Base-by-base conservation (phyloP, 148 eudicot genomes). In the Chenopodium album region DNA sequence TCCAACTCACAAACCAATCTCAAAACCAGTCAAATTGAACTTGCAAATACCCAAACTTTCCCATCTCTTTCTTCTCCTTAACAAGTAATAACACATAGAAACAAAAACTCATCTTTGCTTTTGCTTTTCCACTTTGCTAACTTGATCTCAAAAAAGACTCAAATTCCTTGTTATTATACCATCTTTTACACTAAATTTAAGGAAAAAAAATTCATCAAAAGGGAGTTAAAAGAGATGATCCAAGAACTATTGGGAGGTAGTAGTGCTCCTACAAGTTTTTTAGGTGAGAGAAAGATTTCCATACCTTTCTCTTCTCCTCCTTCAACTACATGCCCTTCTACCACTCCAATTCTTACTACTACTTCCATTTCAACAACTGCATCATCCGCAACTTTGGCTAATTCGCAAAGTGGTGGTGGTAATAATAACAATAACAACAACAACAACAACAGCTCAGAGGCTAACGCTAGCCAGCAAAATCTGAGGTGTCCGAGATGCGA, bases 401-500 rank as follows among this genome's bases (percentile, higher is more conserved):
- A 78, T 44, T 34, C 73, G 8, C 54, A 73, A 7, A 75, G 22
- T 75, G 65, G 52, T 47, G 74, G 28, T 41, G 8, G 44, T 41
- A 41, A 41, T 5, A 37, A 37, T 5, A 37, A 37, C 44, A 37
- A 5, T n/a, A 37, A 23, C 31, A 64, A 63, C 44, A 37, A 6
- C n/a, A 37, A 23, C 31, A 64, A 63, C 16, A 63, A 4, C 32
- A 34, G 28, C 17, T 76, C 80, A 1, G 83, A 81, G 52, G 20
- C 80, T 22, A 77, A 78, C 16, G 65, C 41, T 75, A 84, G 78
- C 68, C 66, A 41, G 46, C 89, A 89, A 76, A 93, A 88, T 62
- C 90, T 88, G 29, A 83, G 93, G 79, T 93, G 97, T 82, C 97
- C 97, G 0, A 87, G 97, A 17, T 93, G 97, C 68, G 94, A 93